These are phyloP conservation scores for Pythium plurisporium DNA, from an alignment of 352 stramenopile species.

Conservation along the genomic window DNA sequence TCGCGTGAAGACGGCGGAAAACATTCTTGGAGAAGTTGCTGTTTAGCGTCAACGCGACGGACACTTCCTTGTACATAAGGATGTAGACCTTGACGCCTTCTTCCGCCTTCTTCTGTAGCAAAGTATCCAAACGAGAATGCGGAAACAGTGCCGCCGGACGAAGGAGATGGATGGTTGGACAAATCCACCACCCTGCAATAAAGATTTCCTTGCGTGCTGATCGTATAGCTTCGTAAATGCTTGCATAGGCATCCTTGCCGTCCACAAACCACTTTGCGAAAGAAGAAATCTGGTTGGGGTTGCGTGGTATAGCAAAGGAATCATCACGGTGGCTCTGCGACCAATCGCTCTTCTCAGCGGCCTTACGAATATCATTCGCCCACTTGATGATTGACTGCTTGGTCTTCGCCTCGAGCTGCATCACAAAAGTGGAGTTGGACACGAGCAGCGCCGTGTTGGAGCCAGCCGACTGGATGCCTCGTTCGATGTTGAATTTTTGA, in stretches of 20 bases:
- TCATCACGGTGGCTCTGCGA: slow-evolving; percentile 74
- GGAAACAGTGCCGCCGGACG: slow-evolving; percentile 65
- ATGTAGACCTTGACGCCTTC: slow-evolving; percentile 88
- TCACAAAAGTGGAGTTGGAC: slow-evolving; percentile 80
- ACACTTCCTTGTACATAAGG: slow-evolving; percentile 89
- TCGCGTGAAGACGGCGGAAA: slow-evolving; percentile 74
- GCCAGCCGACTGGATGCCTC: slow-evolving; percentile 68
- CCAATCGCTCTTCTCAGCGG: slow-evolving; percentile 66
- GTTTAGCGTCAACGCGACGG: slow-evolving; percentile 85
- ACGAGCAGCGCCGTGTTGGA: slow-evolving; percentile 76
- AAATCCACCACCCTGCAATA: slow-evolving; percentile 90
- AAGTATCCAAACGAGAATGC: slow-evolving; percentile 69
- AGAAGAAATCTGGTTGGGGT: slow-evolving; percentile 48
- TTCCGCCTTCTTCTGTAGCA: no score
- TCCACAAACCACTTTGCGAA: slow-evolving; percentile 85
- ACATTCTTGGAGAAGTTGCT: slow-evolving; percentile 80
- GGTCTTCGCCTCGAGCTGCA: slow-evolving; percentile 77
- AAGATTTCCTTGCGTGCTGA: slow-evolving; percentile 86
- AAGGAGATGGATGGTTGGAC: slow-evolving; percentile 78
- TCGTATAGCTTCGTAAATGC: slow-evolving; percentile 87
- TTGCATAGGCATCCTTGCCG: slow-evolving; percentile 79
- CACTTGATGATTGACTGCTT: slow-evolving; percentile 79
- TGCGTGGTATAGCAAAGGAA: slow-evolving; percentile 72
- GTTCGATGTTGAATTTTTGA: slow-evolving; percentile 76
- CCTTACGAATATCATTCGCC: slow-evolving; percentile 79